Base-by-base conservation (phyloP, 805 yeast species). In the Metschnikowia continentalis region DNA sequence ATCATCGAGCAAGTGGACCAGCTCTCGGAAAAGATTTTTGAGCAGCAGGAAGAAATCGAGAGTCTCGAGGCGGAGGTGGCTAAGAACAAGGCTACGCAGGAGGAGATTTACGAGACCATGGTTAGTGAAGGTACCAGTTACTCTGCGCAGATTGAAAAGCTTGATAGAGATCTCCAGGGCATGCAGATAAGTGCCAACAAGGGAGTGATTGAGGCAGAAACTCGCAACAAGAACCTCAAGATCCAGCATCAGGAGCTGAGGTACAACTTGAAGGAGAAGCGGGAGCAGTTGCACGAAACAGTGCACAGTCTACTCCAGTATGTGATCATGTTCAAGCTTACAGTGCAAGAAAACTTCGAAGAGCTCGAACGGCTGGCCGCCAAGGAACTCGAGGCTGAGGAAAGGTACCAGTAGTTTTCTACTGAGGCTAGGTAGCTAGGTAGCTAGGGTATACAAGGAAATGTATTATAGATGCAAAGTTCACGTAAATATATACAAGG, bases 311-410 rank as follows among this genome's bases (percentile, higher is more conserved):
- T 83, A 58, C 80, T 89, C 56, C 83, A 83, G 52, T 74, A 70
- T 50, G 78, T 83, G 20, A 77, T 86, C 46, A 77, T 74, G 44
- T 84, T 88, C 68, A 88, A 88, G 68, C 68, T 83, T 54, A 80
- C 78, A 52, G 77, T 87, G 41, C 92, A 88, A 62, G 74, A 77
- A 19, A 77, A 80, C 47, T 71, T 88, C 43, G 88, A 84, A 58
- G 83, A 77, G 35, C 72, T 82, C 54, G 85, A 82, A 57, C 69
- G 65, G 38, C 65, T 72, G 50, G 76, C 81, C 13, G 61, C 65
- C 49, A 72, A 69, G 42, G 83, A 75, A 55, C 58, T 53, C 19
- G 69, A 60, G 23, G 26, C 17, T 11, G 60, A 56, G 49, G 35
- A 40, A 15, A 26, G 15, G 20, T 26, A 26, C 35, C 26, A 37